Percentiles rank a stretch among this genome's conserved stretches.
phyloP scores from a whole-genome alignment of 768 basidiomycete genomes.

The Pisolithus orientalis region DNA sequence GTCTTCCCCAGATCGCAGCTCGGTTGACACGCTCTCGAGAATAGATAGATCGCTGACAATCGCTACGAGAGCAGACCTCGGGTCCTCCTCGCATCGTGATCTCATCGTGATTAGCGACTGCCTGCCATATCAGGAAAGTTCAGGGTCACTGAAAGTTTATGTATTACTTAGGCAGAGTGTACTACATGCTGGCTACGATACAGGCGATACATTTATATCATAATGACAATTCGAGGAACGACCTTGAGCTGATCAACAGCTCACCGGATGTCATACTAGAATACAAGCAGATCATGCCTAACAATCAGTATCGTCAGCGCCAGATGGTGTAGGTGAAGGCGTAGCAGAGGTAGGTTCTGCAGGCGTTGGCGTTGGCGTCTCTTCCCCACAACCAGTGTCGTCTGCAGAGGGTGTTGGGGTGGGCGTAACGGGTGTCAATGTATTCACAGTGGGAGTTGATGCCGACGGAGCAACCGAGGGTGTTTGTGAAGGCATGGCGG shows the following conservation, averaged over 20 bases:
- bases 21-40: too few relatives aligned
- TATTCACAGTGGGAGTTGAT: not conserved
- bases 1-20: not conserved
- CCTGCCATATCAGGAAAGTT: conserved; percentile 10
- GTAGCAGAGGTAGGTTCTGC: not conserved
- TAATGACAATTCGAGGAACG: too few relatives aligned
- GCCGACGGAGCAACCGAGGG: not conserved
- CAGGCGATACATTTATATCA: not conserved
- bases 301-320: not conserved
- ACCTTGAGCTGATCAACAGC: too few relatives aligned
- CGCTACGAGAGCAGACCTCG: conserved; percentile 3
- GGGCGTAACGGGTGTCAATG: not conserved
- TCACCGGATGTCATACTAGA: too few relatives aligned
- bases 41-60: too few relatives aligned
- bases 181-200: not conserved
- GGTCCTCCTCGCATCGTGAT: too few relatives aligned
- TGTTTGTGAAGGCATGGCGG: not conserved
- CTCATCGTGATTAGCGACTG: too few relatives aligned
- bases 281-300: not conserved
- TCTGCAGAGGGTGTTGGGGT: not conserved
- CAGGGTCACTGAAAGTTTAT: not conserved
- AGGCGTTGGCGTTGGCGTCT: not conserved
- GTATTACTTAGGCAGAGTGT: not conserved
- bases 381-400: not conserved
- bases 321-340: not conserved